Base-by-base conservation (phyloP, 208 protist genomes). In the Balamuthia mandrillaris region DNA sequence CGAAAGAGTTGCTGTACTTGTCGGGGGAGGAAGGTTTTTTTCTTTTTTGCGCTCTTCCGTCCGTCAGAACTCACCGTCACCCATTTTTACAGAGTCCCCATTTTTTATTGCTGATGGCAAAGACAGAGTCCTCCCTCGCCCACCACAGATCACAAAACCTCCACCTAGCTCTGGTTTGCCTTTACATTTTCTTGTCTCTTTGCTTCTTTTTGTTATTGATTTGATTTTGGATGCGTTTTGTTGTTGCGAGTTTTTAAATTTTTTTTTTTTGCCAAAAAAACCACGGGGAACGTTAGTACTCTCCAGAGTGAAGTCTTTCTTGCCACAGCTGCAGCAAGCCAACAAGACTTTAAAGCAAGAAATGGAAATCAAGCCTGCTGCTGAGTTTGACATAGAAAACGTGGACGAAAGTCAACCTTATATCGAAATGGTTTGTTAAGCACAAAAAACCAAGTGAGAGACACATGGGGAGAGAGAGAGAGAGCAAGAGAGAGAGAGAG, bases 71-170 rank as follows among this genome's bases (percentile, higher is more conserved):
- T n/a, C n/a, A n/a, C n/a, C n/a, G n/a, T 24, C 58, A 12, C 14
- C 58, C 10, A 65, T 65, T 24, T 24, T 35, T 7, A 5, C 49
- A 83, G 75, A 83, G 49, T 83, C 75, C 14, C 44, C 49, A 33
- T 42, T 83, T 21, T 83, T 68, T 16, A 54, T 83, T 49, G 75
- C 75, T 44, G 75, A 83, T 66, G 75, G 75, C 4, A 83, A 83
- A 37, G 75, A 83, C 75, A 61, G 75, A 83, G 33, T 83, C 1
- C 61, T 68, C 29, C 75, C 75, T n/a, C 39, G 49, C 31, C 75
- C 75, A 37, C 75, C 56, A 83, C 75, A 83, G 39, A 83, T 68
- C 31, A 66, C 54, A 0, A 3, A 44, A 27, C 75, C 66, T 31
- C 75, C 75, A 14, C 52, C 75, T 4, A 83, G 75, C 49, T 44